Evolutionary conservation across 495 filamentous ascomycete genomes (phyloP).

Genomic region (Pyrenopolyporus hunteri): DNA sequence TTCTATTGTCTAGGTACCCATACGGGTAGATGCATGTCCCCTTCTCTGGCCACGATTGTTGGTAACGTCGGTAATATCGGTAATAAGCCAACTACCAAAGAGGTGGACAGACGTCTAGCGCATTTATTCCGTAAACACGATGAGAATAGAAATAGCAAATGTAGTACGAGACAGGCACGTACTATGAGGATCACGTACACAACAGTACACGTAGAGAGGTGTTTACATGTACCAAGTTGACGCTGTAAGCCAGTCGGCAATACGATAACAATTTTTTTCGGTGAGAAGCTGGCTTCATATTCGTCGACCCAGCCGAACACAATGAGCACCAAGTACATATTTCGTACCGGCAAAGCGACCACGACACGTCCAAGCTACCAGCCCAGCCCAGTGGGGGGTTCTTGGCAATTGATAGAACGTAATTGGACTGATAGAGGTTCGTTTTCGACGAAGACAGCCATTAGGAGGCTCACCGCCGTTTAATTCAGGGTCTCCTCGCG

Average conservation of each 20-base stretch:
- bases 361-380: conserved; percentile 7
- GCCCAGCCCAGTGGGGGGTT: conserved; percentile 16
- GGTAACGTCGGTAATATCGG: too few relatives aligned
- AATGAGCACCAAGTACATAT: conserved; percentile 1
- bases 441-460: conserved; percentile 9
- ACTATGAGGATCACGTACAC: conserved; percentile 17
- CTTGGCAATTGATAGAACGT: conserved; percentile 23
- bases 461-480: conserved; percentile 30
- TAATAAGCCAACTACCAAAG: too few relatives aligned
- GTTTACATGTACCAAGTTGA: conserved; percentile 5
- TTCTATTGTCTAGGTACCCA: conserved; percentile 6
- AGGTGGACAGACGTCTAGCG: too few relatives aligned
- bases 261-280: conserved; percentile 30
- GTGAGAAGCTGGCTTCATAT: conserved; percentile 32
- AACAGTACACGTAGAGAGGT: background rate
- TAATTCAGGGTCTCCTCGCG: conserved; percentile 11
- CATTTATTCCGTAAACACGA: too few relatives aligned
- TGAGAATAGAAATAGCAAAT: conserved; percentile 4
- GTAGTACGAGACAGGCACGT: conserved; percentile 10
- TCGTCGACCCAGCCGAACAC: conserved; percentile 15
- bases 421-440: conserved; percentile 18
- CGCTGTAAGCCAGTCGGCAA: conserved; percentile 15
- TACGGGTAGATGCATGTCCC: conserved; percentile 36
- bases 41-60: conserved; percentile 7
- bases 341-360: conserved; percentile 16